Conservation (phyloP, 352 stramenopile genomes). For the Saprolegnia parasitica region DNA sequence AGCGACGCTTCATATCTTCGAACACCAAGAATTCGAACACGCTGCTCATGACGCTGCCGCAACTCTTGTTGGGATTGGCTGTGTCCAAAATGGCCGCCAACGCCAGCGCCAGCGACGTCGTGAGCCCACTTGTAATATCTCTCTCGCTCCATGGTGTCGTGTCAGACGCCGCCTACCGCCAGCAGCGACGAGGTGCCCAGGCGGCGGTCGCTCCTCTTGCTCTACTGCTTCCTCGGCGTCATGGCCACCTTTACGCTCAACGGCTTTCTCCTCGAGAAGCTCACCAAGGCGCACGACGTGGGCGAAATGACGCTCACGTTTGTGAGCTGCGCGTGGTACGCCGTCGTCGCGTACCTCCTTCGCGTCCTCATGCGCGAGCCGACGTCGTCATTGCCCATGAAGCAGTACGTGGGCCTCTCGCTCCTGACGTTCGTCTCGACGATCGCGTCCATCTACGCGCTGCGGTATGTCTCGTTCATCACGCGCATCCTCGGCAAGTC, state of each 20-base stretch:
- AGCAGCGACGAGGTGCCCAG: too few species aligned
- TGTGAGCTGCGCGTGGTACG: constrained; percentile 76
- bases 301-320: constrained; percentile 82
- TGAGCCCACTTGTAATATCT: too few species aligned
- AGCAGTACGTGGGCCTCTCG: constrained; percentile 56
- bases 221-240: constrained; percentile 75
- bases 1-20: too few species aligned
- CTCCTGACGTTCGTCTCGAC: constrained; percentile 71
- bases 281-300: constrained; percentile 76
- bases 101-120: too few species aligned
- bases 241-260: constrained; percentile 83
- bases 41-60: too few species aligned
- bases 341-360: constrained; percentile 54
- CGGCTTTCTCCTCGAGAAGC: constrained; percentile 74
- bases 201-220: constrained; percentile 36
- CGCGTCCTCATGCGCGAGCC: constrained; percentile 57
- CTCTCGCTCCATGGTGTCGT: too few species aligned
- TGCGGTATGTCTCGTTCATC: constrained; percentile 84
- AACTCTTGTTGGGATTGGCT: too few species aligned
- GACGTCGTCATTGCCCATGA: constrained; percentile 66
- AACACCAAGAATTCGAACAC: too few species aligned
- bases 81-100: too few species aligned
- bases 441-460: constrained; percentile 74
- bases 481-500: constrained; percentile 83
- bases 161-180: too few species aligned